Base-by-base conservation (phyloP, 139 green algal genomes). In the Protoeuglena noctilucae region DNA sequence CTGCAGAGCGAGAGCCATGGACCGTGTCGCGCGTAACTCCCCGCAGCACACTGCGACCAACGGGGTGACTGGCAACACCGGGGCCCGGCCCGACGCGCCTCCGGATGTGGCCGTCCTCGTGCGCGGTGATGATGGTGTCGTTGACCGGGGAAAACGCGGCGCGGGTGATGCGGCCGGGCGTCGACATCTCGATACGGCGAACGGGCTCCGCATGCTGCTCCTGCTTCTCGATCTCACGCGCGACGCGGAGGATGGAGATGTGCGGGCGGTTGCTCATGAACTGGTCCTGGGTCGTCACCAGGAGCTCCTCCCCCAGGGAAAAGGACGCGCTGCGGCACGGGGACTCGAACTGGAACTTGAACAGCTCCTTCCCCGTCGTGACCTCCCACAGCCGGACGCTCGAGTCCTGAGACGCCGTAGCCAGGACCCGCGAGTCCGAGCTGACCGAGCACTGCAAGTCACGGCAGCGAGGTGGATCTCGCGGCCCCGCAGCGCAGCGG, bases 361-460 rank as follows among this genome's bases (percentile, higher is more conserved):
- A 84, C 22, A 88, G 75, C 67, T 82, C 69, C 58, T 81, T 64
- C 28, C 92, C 92, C 3, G 69, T 94, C 19, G 76, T 56, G 29
- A 94, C 64, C 55, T 94, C 76, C 92, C 92, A 99, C 3, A 98
- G 77, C 65, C 81, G 80, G 2, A 83, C 75, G 0, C 79, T 90
- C 46, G 75, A 73, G 65, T 99, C 92, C 19, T 77, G 81, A 19
- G 76, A 87, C 2, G 70, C 83, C 3, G 91, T 96, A 28, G 96
- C 72, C 7, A 97, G 73, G 25, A 51, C 47, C 19, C 59, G 66
- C 9, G 67, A 80, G 48, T 93, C 83, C 45, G 9, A 12, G 34
- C 9, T 43, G 34, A 43, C 34, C 9, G 7, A 7, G 34, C 34
- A 43, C 34, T 43, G 34, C 51, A 25, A 6, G n/a, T 28, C 53